Conservation (phyloP, 495 filamentous ascomycete species). For the Penicillium macrosclerotiorum region DNA sequence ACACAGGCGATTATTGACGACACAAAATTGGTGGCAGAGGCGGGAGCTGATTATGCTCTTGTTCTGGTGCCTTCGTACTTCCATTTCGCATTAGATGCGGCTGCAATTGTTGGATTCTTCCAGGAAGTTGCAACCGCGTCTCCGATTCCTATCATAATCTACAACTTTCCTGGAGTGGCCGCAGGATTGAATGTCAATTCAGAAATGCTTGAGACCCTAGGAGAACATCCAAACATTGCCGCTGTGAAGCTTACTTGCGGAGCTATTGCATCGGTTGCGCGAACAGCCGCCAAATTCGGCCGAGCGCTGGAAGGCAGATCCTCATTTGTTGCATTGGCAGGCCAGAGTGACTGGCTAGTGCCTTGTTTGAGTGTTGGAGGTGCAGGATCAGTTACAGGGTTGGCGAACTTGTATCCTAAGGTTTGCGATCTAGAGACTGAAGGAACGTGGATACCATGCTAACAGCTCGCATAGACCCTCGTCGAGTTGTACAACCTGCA, state of each 20-base stretch:
- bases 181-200: constrained; percentile 63
- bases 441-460: no score
- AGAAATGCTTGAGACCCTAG: constrained; percentile 10
- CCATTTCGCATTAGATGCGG: constrained; percentile 50
- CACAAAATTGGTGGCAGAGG: constrained; percentile 8
- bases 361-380: constrained; percentile 8
- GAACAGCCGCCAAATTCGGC: constrained; percentile 8
- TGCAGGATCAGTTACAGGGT: constrained; percentile 7
- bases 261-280: constrained; percentile 10
- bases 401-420: constrained; percentile 11
- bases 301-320: constrained; percentile 1
- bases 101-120: constrained; percentile 66
- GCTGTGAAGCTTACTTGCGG: constrained; percentile 12
- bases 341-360: constrained; percentile 12
- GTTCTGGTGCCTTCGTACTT: constrained; percentile 76
- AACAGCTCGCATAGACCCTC: constrained; percentile 1
- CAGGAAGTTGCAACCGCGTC: constrained; percentile 65
- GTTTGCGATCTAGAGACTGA: neutral
- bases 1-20: constrained; percentile 12
- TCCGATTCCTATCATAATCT: constrained; percentile 76
- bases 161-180: constrained; percentile 78
- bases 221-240: constrained; percentile 10
- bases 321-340: constrained; percentile 5
- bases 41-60: constrained; percentile 76
- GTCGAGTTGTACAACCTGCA: constrained; percentile 35